A percentile compares a stretch with the other conserved stretches of the same genome.
phyloP scores from a whole-genome alignment of 2,329 filamentous ascomycete species.

The Fusarium caatingaense region DNA sequence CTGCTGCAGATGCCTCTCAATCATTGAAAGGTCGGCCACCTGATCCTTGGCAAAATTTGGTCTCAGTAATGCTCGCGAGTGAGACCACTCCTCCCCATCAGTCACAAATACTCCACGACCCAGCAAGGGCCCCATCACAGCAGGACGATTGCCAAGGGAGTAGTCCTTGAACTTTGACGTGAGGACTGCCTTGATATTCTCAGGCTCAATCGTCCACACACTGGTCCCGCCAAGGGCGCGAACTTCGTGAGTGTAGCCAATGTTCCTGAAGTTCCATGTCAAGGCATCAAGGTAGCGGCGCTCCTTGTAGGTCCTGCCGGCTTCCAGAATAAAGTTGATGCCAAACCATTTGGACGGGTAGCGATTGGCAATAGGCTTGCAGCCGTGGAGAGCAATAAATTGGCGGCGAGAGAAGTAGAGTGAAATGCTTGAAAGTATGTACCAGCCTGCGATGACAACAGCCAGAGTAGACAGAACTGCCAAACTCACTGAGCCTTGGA shows the following conservation, averaged over 20 bases:
- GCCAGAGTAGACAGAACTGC: not conserved
- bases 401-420: not conserved
- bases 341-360: not conserved
- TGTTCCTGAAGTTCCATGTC: not conserved
- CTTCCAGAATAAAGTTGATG: not conserved
- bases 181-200: slow-evolving; percentile 12
- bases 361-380: not conserved
- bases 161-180: slow-evolving; percentile 14
- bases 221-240: not conserved
- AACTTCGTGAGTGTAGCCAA: not conserved
- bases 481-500: not conserved
- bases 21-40: not conserved
- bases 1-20: not conserved
- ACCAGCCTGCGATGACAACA: not conserved
- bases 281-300: not conserved
- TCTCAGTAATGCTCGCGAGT: slow-evolving; percentile 3
- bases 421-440: not conserved
- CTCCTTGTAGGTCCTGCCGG: not conserved
- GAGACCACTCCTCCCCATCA: slow-evolving; percentile 8
- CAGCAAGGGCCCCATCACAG: not conserved
- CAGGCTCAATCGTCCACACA: not conserved
- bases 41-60: slow-evolving; percentile 4
- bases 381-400: not conserved
- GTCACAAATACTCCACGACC: slow-evolving; percentile 2
- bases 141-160: not conserved